phyloP scores from a whole-genome alignment of 108 stramenopile genomes.

The Cyclotella sp. region DNA sequence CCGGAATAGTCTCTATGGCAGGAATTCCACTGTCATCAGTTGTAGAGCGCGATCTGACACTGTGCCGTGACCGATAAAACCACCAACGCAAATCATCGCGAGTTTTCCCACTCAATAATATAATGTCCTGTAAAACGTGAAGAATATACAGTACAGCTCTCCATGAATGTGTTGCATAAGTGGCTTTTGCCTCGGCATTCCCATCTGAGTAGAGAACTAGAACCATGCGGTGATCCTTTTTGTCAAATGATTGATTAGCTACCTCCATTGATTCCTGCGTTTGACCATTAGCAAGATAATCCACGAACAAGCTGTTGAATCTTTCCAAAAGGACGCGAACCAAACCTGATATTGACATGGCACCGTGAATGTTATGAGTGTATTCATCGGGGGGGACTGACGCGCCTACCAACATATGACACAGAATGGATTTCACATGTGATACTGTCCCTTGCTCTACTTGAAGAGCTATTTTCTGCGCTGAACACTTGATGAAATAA shows the following conservation, averaged over 20 bases:
- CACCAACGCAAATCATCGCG: constrained; percentile 44
- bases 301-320: constrained; percentile 33
- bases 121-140: constrained; percentile 29
- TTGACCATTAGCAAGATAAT: not conserved
- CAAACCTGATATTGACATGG: constrained; percentile 34
- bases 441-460: constrained; percentile 29
- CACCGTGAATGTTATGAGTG: not conserved
- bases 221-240: not conserved
- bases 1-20: not conserved
- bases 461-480: constrained; percentile 11
- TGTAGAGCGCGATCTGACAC: not conserved
- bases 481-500: not conserved
- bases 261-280: not conserved
- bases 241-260: not conserved
- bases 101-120: constrained; percentile 35
- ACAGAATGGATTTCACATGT: constrained; percentile 37
- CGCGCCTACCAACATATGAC: constrained; percentile 24
- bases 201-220: not conserved
- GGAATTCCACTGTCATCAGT: not conserved
- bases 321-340: constrained; percentile 18
- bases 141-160: constrained; percentile 35
- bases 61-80: constrained; percentile 29
- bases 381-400: not conserved
- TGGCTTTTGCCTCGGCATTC: not conserved
- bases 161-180: constrained; percentile 21